phyloP scores from a whole-genome alignment of 768 basidiomycete genomes.

The Pleurotus djamor region DNA sequence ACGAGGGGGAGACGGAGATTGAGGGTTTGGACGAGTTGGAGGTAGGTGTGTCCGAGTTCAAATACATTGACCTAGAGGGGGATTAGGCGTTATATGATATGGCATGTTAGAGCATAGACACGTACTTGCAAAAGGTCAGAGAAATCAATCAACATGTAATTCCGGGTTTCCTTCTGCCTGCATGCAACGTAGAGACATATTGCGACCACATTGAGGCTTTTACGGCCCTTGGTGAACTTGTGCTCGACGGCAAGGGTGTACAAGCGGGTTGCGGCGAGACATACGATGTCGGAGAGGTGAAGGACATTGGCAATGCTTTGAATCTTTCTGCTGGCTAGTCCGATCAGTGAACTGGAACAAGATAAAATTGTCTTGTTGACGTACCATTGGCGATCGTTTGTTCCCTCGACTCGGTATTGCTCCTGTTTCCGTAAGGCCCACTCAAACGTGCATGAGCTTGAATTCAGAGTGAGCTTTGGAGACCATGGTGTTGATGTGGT shows the following conservation, averaged over 20 bases:
- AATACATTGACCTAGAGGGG: conserved; percentile 87
- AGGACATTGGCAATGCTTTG: conserved; percentile 78
- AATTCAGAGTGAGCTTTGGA: background rate
- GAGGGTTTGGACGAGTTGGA: conserved; percentile 88
- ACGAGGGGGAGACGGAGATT: conserved; percentile 84
- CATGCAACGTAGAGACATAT: conserved; percentile 96
- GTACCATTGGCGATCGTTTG: conserved; percentile 89
- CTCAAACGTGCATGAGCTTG: conserved; percentile 81
- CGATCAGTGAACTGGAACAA: background rate
- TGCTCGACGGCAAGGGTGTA: conserved; percentile 94
- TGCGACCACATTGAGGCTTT: conserved; percentile 91
- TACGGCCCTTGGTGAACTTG: conserved; percentile 92
- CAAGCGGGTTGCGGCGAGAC: conserved; percentile 77
- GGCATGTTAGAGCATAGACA: background rate
- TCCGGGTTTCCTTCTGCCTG: conserved; percentile 84
- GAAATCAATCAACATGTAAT: conserved; percentile 98
- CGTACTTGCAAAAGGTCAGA: conserved; percentile 88
- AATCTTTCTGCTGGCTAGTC: conserved; percentile 77
- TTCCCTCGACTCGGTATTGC: conserved; percentile 80
- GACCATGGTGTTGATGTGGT: background rate
- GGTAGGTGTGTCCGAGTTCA: conserved; percentile 93
- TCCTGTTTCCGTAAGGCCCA: conserved; percentile 79
- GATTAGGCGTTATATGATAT: background rate
- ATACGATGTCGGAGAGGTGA: conserved; percentile 76
- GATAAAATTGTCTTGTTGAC: conserved; percentile 15